phyloP scores from a whole-genome alignment of 441 rosid genomes.

The Capsella rubella region DNA sequence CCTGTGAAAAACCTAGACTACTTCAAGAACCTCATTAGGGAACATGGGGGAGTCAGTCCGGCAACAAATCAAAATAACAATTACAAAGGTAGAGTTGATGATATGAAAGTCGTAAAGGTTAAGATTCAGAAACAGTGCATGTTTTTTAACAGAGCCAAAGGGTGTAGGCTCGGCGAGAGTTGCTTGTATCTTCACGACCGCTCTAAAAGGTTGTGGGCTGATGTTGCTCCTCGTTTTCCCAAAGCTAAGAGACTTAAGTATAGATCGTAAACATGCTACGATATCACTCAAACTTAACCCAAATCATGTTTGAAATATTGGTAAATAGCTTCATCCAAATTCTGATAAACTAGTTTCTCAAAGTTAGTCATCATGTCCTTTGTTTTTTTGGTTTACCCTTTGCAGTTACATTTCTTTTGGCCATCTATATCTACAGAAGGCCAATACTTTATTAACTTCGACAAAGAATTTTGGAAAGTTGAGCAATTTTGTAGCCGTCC shows the following conservation, averaged over 20 bases:
- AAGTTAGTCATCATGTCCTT: not conserved
- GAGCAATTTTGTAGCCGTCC: not conserved
- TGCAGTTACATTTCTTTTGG: not conserved
- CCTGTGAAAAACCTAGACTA: slow-evolving; percentile 54
- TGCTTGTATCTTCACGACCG: slow-evolving; percentile 59
- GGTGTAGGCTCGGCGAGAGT: slow-evolving; percentile 63
- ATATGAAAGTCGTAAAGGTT: slow-evolving; percentile 16
- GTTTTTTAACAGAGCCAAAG: slow-evolving; percentile 49
- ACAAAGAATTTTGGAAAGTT: not conserved
- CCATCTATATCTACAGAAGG: not conserved
- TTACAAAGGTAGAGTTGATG: slow-evolving; percentile 37
- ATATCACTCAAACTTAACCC: not conserved
- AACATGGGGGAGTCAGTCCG: slow-evolving; percentile 61
- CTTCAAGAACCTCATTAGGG: slow-evolving; percentile 68
- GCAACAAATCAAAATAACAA: slow-evolving; percentile 41
- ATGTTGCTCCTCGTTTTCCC: slow-evolving; percentile 41
- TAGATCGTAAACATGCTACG: slow-evolving; percentile 5
- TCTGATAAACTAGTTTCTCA: not conserved
- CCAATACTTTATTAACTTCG: not conserved
- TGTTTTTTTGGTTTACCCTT: not conserved
- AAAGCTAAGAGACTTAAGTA: slow-evolving; percentile 60
- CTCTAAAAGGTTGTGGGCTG: slow-evolving; percentile 41
- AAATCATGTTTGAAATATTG: not conserved
- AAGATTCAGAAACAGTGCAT: slow-evolving; percentile 54
- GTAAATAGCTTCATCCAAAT: slow-evolving; percentile 19